Base-by-base conservation (phyloP, 371 early-diverging fungal genomes). In the Mucor mucedo region DNA sequence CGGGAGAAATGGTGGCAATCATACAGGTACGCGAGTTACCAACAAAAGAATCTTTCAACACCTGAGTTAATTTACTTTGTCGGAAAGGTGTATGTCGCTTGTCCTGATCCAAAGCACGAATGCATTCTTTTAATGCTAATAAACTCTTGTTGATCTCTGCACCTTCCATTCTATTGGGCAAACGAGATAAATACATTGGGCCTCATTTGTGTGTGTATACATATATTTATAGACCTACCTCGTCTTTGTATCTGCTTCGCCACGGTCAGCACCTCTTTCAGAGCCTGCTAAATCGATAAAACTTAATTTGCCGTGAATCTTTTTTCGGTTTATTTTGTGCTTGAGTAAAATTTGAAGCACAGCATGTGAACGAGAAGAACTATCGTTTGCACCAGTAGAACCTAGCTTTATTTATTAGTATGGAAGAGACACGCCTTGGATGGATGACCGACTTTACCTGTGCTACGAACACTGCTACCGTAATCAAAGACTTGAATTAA, bases 211-310 rank as follows among this genome's bases (percentile, higher is more conserved):
- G 8, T 44, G 13, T n/a, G 44, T 8, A 7, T 41, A 41, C 41
- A 45, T 45, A 45, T 45, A 48, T 21, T 28, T 28, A 28, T 28
- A 8, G 16, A 11, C 14, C 14, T 82, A 83, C 88, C 96, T 82
- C 52, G 97, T 97, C 71, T 94, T 90, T 52, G 87, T 81, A 73
- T 95, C 90, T 0, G 94, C 85, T 41, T 95, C 95, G 8, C 97
- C 98, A 56, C 99, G 87, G 73, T 99, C 99, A 3, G 95, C 95
- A 21, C 99, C 99, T 56, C 99, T 89, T 77, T 99, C 99, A 75
- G 95, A 96, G n/a, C 99, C 99, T 10, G 99, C 99, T 63, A 99
- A 78, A 83, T 99, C 99, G 56, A 99, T 97, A 73, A 99, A 98
- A 74, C 92, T 94, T 28, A 98, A 83, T 72, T 97, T 98, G 44